These are phyloP conservation scores for Talaromyces albobiverticillius DNA, from an alignment of 2,329 filamentous ascomycete genomes.

Conservation along the genomic window DNA sequence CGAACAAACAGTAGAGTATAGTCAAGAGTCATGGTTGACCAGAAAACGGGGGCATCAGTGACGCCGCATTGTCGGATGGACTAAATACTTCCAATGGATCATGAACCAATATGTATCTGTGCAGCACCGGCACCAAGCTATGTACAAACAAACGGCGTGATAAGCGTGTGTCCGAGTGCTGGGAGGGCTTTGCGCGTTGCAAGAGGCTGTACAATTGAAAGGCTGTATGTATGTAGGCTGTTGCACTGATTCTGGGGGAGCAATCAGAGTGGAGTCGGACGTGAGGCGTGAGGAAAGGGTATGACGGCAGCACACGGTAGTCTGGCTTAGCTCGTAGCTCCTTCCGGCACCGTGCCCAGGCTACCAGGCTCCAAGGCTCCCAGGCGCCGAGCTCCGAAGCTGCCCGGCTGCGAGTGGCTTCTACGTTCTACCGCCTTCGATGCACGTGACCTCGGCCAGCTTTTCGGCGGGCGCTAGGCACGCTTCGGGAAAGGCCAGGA, in stretches of 20 bases:
- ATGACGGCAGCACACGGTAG: conserved; percentile 12
- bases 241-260: too few species aligned
- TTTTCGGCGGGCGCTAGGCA: conserved; percentile 15
- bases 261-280: conserved; percentile 5
- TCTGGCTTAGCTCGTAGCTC: conserved; percentile 1
- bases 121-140: not conserved
- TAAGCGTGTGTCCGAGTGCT: not conserved
- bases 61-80: conserved; percentile 31
- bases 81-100: not conserved
- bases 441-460: conserved; percentile 10
- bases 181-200: too few species aligned
- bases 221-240: too few species aligned
- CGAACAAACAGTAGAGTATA: conserved; percentile 35
- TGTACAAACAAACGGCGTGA: not conserved
- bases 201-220: not conserved
- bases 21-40: conserved; percentile 42
- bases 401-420: conserved; percentile 21
- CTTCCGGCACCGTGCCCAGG: not conserved
- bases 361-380: too few species aligned
- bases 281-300: not conserved
- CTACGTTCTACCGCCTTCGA: conserved; percentile 40
- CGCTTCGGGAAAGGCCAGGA: conserved; percentile 7
- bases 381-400: not conserved
- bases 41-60: conserved; percentile 21
- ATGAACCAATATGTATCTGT: not conserved